Conservation (phyloP, 306 rosid species). For the Bauhinia variegata region DNA sequence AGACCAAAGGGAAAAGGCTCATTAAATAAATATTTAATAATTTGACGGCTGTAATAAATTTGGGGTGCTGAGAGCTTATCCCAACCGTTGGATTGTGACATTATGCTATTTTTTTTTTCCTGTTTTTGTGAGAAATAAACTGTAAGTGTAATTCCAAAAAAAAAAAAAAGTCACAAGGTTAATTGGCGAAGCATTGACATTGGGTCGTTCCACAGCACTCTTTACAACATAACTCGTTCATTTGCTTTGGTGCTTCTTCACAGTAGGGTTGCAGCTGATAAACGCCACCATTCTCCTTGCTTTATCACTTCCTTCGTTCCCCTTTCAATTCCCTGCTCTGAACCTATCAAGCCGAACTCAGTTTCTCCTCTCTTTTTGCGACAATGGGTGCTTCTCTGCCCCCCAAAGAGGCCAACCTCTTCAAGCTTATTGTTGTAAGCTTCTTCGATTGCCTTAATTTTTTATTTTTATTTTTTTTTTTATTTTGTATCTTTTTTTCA, state of each 20-base stretch:
- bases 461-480: neutral
- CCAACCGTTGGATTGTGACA: too few relatives aligned
- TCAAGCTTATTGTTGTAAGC: conserved; percentile 89
- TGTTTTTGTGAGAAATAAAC: too few relatives aligned
- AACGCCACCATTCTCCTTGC: conserved; percentile 53
- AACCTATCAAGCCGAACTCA: conserved; percentile 24
- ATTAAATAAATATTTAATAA: too few relatives aligned
- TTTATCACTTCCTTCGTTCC: neutral
- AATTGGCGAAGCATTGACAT: too few relatives aligned
- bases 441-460: conserved; percentile 37
- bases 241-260: conserved; percentile 31
- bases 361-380: conserved; percentile 28
- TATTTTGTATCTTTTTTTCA: neutral
- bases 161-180: too few relatives aligned
- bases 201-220: too few relatives aligned
- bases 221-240: neutral
- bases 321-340: conserved; percentile 7
- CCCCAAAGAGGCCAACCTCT: conserved; percentile 90
- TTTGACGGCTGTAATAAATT: too few relatives aligned
- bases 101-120: too few relatives aligned
- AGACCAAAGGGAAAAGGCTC: too few relatives aligned
- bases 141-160: too few relatives aligned
- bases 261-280: conserved; percentile 77
- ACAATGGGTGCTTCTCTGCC: conserved; percentile 96
- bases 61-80: too few relatives aligned